Base-by-base conservation (phyloP, 225 moss, liverwort and hornwort genomes). In the Marchantia polymorpha region DNA sequence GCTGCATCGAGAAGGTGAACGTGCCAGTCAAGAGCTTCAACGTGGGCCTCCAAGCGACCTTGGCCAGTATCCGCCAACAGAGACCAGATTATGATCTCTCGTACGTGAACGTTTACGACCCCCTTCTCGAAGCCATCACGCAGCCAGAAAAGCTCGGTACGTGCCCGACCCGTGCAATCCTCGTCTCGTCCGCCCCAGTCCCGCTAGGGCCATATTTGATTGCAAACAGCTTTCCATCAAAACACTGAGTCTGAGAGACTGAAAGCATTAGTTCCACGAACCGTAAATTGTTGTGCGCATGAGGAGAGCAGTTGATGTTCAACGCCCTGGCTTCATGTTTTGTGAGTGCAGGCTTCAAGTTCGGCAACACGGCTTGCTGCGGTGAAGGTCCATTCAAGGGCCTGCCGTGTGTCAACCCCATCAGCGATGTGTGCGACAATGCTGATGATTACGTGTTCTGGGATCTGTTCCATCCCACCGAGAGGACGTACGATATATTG, bases 381-480 rank as follows among this genome's bases (percentile, higher is more conserved):
- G 96, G 94, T 19, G 94, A 91, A 26, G 87, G 91, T 0, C 7
- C 20, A 0, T 94, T 84, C 70, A 91, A 90, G 23, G 94, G 94
- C 10, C 49, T 86, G 23, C 73, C 92, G 15, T 90, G 90, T 26
- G 70, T 86, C 39, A 74, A 86, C 47, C 82, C 90, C 1, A 12
- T 82, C 61, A 82, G 83, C 76, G 77, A 81, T 9, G 53, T 84
- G 12, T 96, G 96, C 70, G 52, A 81, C 20, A 66, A 94, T 73
- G 81, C 84, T 4, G 82, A 85, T 23, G 86, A 91, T 1, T 92
- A 88, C 77, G 77, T 96, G 30, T 96, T 93, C 81, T 96, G 92
- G 93, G 96, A 96, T 54, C 84, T 92, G 4, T 96, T 88, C 85
- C 94, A 94, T 80, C 94, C 96, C 25, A 89, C 87, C 8, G 84